Percentiles rank a stretch among this genome's conserved stretches.
Conservation (phyloP, 2,329 filamentous ascomycete species). For the Aspergillus tanneri region DNA sequence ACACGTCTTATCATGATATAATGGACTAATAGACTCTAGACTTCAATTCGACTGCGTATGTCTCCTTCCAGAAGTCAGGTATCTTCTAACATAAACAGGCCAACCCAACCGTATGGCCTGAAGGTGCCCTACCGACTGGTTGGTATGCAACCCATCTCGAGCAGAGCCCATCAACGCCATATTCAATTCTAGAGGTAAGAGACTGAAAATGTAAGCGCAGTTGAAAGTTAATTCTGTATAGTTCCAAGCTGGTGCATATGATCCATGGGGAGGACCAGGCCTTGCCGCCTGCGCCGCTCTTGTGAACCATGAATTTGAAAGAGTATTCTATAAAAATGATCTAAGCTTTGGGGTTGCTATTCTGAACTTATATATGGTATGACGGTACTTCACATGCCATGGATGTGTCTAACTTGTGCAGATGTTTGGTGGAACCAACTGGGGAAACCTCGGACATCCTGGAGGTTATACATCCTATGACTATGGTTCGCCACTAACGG, state of each 20-base stretch:
- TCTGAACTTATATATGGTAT: conserved; percentile 73
- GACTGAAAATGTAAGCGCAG: too few species aligned
- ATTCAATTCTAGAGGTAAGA: conserved; percentile 58
- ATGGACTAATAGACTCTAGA: conserved; percentile 17
- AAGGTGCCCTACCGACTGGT: conserved; percentile 55
- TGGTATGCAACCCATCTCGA: conserved; percentile 56
- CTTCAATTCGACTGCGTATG: conserved; percentile 44
- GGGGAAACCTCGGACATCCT: conserved; percentile 73
- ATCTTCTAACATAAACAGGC: conserved; percentile 30
- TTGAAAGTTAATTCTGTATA: conserved; percentile 30
- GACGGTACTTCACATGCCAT: conserved; percentile 6
- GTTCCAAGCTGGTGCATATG: conserved; percentile 71
- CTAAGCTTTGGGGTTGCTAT: conserved; percentile 66
- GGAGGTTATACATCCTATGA: conserved; percentile 64
- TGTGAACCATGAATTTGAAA: conserved; percentile 70
- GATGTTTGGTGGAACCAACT: conserved; percentile 77
- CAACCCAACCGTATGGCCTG: conserved; percentile 63
- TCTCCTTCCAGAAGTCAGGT: neutral
- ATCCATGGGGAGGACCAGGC: conserved; percentile 71
- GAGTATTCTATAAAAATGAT: conserved; percentile 78
- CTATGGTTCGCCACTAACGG: conserved; percentile 63
- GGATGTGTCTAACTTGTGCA: conserved; percentile 22
- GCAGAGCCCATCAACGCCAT: conserved; percentile 66
- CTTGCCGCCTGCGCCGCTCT: conserved; percentile 66
- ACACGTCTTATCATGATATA: neutral